Percentiles rank a stretch among this genome's conserved stretches.
Conservation (phyloP, 2,329 filamentous ascomycete species). For the Aspergillus sp. region DNA sequence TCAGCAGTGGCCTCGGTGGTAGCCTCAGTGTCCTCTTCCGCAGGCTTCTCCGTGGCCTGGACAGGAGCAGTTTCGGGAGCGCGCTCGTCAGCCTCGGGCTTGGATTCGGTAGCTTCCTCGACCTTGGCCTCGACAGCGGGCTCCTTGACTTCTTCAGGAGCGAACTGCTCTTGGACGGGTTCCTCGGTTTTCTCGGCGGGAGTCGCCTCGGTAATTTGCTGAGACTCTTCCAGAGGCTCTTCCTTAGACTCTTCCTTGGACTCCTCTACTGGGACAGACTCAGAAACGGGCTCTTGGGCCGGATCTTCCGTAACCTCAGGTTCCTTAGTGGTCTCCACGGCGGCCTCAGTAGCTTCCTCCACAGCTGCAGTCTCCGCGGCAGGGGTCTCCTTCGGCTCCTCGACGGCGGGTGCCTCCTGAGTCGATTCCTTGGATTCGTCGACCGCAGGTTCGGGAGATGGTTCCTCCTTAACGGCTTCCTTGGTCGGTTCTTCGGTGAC, state of each 20-base stretch:
- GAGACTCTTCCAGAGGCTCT: conserved; percentile 7
- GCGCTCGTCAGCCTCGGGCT: not conserved
- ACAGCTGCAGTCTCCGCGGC: no score
- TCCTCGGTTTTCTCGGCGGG: conserved; percentile 9
- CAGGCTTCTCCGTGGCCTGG: no score
- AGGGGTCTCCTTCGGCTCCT: no score
- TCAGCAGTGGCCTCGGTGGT: not conserved
- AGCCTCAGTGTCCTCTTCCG: conserved; percentile 1
- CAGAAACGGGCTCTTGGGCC: not conserved
- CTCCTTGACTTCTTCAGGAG: conserved; percentile 3
- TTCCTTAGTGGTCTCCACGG: not conserved
- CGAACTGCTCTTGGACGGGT: conserved; percentile 3
- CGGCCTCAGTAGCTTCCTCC: not conserved
- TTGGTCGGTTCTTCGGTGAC: not conserved
- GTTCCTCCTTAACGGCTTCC: conserved; percentile 2
- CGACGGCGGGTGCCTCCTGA: no score
- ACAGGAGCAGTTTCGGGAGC: no score
- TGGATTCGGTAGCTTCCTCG: not conserved
- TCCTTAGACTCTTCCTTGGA: conserved; percentile 5
- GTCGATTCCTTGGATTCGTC: not conserved
- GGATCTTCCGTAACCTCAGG: not conserved
- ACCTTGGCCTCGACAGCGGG: no score
- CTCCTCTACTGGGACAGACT: not conserved
- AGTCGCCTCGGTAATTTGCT: conserved; percentile 10
- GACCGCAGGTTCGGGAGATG: not conserved